Base-by-base conservation (phyloP, 1,284 basidiomycete species). In the Singerocomus inundabilis region DNA sequence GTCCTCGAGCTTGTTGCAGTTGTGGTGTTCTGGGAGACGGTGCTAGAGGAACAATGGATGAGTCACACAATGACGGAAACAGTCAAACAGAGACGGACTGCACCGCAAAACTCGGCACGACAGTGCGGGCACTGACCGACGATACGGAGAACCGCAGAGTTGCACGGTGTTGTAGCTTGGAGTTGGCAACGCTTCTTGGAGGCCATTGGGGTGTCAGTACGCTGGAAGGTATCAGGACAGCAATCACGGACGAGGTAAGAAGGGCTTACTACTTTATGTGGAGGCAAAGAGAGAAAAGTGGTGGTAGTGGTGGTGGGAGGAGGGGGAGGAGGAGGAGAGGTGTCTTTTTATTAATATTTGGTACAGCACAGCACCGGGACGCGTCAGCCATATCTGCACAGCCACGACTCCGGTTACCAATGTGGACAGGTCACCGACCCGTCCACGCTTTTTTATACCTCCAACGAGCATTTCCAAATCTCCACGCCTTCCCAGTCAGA, bases 151-250 rank as follows among this genome's bases (percentile, higher is more conserved):
- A 80, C 85, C 10, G 88, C 86, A 58, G 82, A 83, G 62, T 79
- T 86, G 75, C 91, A 92, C 52, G 81, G 82, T 52, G 79, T 74
- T 61, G 81, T 80, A 40, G 75, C 66, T 59, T 82, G 80, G 69
- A 84, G 79, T 69, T 90, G 85, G 75, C 89, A 91, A 63, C 88
- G 87, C 69, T 89, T 89, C 85, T 89, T 91, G 63, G 80, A 76
- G 60, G 88, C 75, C 88, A 91, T n/a, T 91, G 45, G 31, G 38
- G 30, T 29, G 54, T 40, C 6, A 21, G 29, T 28, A 18, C 2
- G 24, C 49, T 62, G 21, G 4, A 9, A 13, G 13, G 0, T 6
- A 15, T 59, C 15, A 50, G 39, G 12, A 37, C 1, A 15, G 24
- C 5, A 31, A 32, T 16, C 5, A n/a, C 1, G 38, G 21, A 29